These are phyloP conservation scores for Protea cynaroides DNA, from an alignment of 164 flowering plant species.

Conservation along the genomic window DNA sequence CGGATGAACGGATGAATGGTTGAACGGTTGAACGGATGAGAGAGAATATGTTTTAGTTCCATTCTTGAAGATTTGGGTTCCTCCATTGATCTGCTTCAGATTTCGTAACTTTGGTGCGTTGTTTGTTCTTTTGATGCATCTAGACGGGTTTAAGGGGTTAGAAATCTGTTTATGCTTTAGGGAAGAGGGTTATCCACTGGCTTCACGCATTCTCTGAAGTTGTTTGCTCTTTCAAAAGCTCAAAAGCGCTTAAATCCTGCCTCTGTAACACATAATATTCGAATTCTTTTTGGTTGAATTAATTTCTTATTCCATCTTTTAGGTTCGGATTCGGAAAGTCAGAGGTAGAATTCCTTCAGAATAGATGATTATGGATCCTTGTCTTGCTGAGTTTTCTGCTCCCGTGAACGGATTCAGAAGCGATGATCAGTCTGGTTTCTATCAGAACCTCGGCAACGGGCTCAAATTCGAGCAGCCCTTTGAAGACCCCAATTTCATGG, in stretches of 20 bases:
- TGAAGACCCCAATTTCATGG: constrained; percentile 19
- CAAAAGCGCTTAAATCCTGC: too few species aligned
- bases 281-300: neutral
- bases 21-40: too few species aligned
- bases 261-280: neutral
- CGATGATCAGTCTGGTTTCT: constrained; percentile 14
- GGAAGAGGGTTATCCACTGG: too few species aligned
- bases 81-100: too few species aligned
- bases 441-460: constrained; percentile 14
- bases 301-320: neutral
- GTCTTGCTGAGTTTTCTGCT: constrained; percentile 16
- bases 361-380: constrained; percentile 44
- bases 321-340: neutral
- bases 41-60: too few species aligned
- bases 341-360: neutral
- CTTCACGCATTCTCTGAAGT: neutral
- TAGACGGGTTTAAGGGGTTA: neutral
- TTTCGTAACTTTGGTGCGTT: too few species aligned
- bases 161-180: neutral
- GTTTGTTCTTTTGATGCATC: constrained; percentile 2
- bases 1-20: too few species aligned
- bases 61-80: too few species aligned
- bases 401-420: constrained; percentile 20
- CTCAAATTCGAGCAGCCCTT: constrained; percentile 16
- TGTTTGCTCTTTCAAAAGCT: neutral